Base-by-base conservation (phyloP, 495 filamentous ascomycete species). In the Schizothecium vesticola region DNA sequence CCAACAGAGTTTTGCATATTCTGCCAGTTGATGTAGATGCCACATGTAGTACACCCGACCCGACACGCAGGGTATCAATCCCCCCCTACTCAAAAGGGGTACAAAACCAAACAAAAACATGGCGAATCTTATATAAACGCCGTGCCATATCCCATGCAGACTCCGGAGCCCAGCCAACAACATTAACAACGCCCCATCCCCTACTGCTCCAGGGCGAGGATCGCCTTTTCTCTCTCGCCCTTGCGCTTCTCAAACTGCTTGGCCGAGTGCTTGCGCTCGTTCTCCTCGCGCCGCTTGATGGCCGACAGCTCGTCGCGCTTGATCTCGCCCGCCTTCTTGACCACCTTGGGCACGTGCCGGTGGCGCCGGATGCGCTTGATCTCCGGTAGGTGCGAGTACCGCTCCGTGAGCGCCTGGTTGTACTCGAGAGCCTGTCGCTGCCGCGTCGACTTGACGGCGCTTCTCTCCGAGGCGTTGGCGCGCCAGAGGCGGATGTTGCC, bases 311-410 rank as follows among this genome's bases (percentile, higher is more conserved):
- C 96, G 73, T 96, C 93, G 67, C 82, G 82, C 86, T 99, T 99
- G 76, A 99, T 99, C 81, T 97, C 94, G 61, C 86, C 89, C 12
- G 96, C 95, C 86, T 97, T 98, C 91, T 97, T 99, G 69, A 99
- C 88, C 72, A 90, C 86, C 85, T 94, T 93, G 24, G 96, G 96
- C 71, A 97, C 78, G 80, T 97, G 94, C 67, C 94, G 86, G 78
- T 99, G 96, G 31, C 93, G 84, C 71, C 87, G 87, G 78, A 99
- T 99, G 59, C 96, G 86, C 67, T 87, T 85, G 70, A 99, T 92
- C 81, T 99, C 93, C 56, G 96, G 96, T 92, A 99, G 96, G 78
- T 99, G 96, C 56, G 86, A 83, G 77, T 94, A 99, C 64, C 95
- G 80, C 75, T 94, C 86, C 73, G 90, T 86, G 58, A 99, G 82